These are phyloP conservation scores for Neurospora hispaniola DNA, from an alignment of 495 filamentous ascomycete species.

Conservation along the genomic window DNA sequence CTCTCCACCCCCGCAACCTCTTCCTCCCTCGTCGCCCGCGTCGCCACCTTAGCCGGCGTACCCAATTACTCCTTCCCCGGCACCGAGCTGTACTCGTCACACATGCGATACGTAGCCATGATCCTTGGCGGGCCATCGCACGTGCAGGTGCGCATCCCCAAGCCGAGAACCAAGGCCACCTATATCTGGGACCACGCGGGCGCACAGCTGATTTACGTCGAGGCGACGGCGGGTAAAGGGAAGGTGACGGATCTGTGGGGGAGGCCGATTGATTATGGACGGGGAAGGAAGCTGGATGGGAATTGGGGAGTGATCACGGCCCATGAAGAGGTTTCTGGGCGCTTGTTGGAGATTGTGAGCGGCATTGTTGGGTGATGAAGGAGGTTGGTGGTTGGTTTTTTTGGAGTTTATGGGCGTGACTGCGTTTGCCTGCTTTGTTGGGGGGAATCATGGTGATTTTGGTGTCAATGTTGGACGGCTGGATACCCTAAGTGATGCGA, in stretches of 20 bases:
- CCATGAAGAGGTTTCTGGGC: conserved; percentile 14
- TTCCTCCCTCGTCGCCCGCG: conserved; percentile 28
- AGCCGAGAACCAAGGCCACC: conserved; percentile 1
- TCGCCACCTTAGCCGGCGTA: conserved; percentile 29
- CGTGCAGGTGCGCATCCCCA: conserved; percentile 17
- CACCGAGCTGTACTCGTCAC: conserved; percentile 45
- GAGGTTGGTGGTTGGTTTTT: background rate
- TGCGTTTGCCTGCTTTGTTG: background rate
- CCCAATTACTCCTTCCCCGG: conserved; percentile 30
- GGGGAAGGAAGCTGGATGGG: conserved; percentile 21
- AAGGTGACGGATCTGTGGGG: conserved; percentile 44
- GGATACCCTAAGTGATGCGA: background rate
- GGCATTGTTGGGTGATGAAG: conserved; percentile 1
- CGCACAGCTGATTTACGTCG: conserved; percentile 46
- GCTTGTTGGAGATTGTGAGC: conserved; percentile 11
- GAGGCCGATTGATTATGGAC: conserved; percentile 27
- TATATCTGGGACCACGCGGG: conserved; percentile 54
- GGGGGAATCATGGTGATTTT: background rate
- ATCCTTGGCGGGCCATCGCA: conserved; percentile 30
- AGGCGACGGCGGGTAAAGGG: conserved; percentile 33
- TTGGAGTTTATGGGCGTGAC: background rate
- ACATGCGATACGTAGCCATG: conserved; percentile 49
- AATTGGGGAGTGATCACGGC: conserved; percentile 22
- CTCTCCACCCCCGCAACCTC: conserved; percentile 29
- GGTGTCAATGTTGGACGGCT: background rate